Evolutionary conservation across 139 green algal species (phyloP), one percentile per base, ranked within the genome.

Genomic region (Chlamydomonas asymmetrica): DNA sequence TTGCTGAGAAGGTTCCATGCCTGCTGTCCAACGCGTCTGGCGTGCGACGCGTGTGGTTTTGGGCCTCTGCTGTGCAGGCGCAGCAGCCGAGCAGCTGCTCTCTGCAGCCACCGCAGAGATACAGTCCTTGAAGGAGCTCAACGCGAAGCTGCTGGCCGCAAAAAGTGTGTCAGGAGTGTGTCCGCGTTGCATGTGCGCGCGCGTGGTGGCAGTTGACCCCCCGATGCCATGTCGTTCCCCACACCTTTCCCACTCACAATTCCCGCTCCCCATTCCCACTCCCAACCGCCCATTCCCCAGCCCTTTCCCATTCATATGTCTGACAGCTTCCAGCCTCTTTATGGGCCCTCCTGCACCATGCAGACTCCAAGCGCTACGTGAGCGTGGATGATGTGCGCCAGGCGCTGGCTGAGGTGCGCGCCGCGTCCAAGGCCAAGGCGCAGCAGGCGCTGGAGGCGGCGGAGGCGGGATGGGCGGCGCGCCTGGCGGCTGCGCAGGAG

Each of bases 91-190:
- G 54, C 3, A 25, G 38, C 57, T 76, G 39, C 70, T 67, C 22
- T 56, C 70, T 29, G 70, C 70, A 1, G 70, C 70, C 1, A 56
- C 56, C 3, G 31, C 56, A 37, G 68, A 76, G 57, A 76, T 76
- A 2, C 56, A 76, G 39, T 41, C 56, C 40, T 57, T 76, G 3
- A 67, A 60, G 70, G 70, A 67, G 39, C 56, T 76, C 22, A 76
- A 76, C 20, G 70, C 13, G 2, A 67, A 59, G 57, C 70, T 76
- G 57, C 40, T 40, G 18, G 57, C 70, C 0, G 70, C 70, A 0
- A 76, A 68, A 25, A 57, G 48, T 62, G 22, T 0, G 61, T n/a
- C n/a, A n/a, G n/a, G n/a, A n/a, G n/a, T n/a, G n/a, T n/a, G n/a
- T n/a, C n/a, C n/a, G n/a, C n/a, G n/a, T n/a, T n/a, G n/a, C n/a